Evolutionary conservation across 1,284 basidiomycete genomes (phyloP).

Genomic region (Cronartium quercuum): DNA sequence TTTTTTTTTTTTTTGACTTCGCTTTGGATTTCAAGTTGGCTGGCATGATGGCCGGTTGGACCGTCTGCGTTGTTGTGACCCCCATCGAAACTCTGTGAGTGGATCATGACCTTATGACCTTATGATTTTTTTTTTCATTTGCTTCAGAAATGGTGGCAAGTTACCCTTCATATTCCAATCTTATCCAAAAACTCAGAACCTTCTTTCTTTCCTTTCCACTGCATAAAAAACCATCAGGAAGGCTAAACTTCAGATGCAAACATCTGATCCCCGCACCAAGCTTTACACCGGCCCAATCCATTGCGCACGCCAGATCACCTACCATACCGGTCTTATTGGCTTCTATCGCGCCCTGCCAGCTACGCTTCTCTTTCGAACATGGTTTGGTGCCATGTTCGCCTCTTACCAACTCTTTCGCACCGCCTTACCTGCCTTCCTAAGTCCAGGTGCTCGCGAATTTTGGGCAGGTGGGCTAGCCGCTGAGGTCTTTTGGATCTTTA

Average conservation of each 20-base stretch:
- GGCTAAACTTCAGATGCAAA: slow-evolving; percentile 72
- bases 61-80: slow-evolving; percentile 64
- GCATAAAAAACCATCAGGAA: slow-evolving; percentile 41
- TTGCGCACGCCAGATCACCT: slow-evolving; percentile 48
- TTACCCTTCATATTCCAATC: not conserved
- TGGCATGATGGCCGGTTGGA: slow-evolving; percentile 67
- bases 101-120: not conserved
- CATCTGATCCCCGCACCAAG: slow-evolving; percentile 53
- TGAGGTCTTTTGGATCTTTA: slow-evolving; percentile 55
- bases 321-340: slow-evolving; percentile 45
- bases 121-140: too few species aligned
- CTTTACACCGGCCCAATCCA: slow-evolving; percentile 49
- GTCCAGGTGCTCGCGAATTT: not conserved
- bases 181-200: not conserved
- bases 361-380: slow-evolving; percentile 50
- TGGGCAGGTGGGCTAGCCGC: slow-evolving; percentile 44
- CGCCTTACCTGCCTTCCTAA: not conserved
- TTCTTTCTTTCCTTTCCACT: not conserved
- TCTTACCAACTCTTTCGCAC: slow-evolving; percentile 37
- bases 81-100: slow-evolving; percentile 69
- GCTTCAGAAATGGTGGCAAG: not conserved
- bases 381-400: slow-evolving; percentile 47
- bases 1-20: not conserved
- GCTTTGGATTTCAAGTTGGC: slow-evolving; percentile 51
- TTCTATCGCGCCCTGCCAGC: slow-evolving; percentile 50